Base-by-base conservation (phyloP, 495 filamentous ascomycete species). In the Aspergillus ellipticus region DNA sequence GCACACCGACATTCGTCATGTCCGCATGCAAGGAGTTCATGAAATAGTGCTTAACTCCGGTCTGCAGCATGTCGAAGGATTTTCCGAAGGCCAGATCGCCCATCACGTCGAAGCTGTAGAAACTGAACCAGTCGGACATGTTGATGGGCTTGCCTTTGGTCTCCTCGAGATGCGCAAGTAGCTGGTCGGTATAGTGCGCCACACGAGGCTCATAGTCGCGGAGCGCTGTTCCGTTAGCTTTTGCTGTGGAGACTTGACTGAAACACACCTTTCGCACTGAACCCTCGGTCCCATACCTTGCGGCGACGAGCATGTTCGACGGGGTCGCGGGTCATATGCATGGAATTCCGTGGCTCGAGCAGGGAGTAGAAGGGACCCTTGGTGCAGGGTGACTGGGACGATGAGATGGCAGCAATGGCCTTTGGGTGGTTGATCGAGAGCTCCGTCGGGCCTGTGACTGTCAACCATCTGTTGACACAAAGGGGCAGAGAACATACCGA, bases 291-390 rank as follows among this genome's bases (percentile, higher is more conserved):
- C 76, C 78, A 79, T 10, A 72, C 58, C 17, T 67, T 68, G 16
- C 77, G 59, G 11, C 74, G 56, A 5, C 54, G 54, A 17, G 71
- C 71, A 54, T 79, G 78, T 8, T 60, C 47, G 15, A 46, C 49
- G 4, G 62, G 65, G 31, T 75, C 64, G 26, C 80, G 65, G 3
- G 43, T 58, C n/a, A 62, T 70, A 11, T 74, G 67, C 13, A 82
- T 59, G 0, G 71, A 75, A 1, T 58, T 53, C 0, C 67, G 53
- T 0, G 71, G 72, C 0, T 62, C 45, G 3, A 66, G 43, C 1
- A 67, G 37, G 10, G 70, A 70, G 51, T 82, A 82, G 70, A 71
- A 78, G 0, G 66, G 60, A 2, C 69, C 66, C 56, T 79, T 81
- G 0, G 20, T 63, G 28, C 64, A 65, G 35, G 64, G 61, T 1